Percentiles rank a stretch among this genome's conserved stretches.
Conservation (phyloP, 495 filamentous ascomycete species). For the Eremomyces bilateralis region DNA sequence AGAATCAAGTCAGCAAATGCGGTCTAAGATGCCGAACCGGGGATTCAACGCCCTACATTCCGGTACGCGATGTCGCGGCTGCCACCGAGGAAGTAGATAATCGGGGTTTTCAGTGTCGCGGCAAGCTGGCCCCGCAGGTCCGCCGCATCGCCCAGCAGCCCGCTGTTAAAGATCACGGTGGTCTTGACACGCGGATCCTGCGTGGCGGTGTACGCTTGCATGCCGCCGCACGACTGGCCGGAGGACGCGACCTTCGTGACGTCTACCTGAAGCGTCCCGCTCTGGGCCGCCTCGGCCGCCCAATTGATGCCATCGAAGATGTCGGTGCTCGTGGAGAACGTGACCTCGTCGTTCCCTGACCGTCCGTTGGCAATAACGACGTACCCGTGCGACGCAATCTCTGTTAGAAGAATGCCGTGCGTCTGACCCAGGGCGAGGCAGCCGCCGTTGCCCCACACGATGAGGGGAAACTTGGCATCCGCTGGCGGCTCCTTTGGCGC, state of each 20-base stretch:
- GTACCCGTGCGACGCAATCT: background rate
- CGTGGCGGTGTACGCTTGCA: background rate
- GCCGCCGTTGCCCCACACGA: background rate
- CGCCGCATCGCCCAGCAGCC: background rate
- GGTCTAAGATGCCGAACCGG: background rate
- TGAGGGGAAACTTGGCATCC: background rate
- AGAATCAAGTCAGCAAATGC: background rate
- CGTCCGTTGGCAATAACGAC: background rate
- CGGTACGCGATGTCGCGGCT: background rate
- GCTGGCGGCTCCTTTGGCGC: background rate
- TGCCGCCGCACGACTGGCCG: background rate
- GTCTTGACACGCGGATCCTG: background rate
- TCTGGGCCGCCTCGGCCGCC: background rate
- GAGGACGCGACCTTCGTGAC: background rate
- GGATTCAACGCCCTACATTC: background rate
- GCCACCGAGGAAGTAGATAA: background rate
- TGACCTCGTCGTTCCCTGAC: background rate
- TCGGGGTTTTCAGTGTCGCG: background rate
- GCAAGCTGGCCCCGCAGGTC: background rate
- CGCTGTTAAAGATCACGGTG: background rate
- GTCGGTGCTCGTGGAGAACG: background rate
- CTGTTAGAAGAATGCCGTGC: background rate
- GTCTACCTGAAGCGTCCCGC: background rate
- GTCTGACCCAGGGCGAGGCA: background rate
- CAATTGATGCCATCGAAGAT: background rate